Base-by-base conservation (phyloP, 257 asterid species). In the Striga asiatica region DNA sequence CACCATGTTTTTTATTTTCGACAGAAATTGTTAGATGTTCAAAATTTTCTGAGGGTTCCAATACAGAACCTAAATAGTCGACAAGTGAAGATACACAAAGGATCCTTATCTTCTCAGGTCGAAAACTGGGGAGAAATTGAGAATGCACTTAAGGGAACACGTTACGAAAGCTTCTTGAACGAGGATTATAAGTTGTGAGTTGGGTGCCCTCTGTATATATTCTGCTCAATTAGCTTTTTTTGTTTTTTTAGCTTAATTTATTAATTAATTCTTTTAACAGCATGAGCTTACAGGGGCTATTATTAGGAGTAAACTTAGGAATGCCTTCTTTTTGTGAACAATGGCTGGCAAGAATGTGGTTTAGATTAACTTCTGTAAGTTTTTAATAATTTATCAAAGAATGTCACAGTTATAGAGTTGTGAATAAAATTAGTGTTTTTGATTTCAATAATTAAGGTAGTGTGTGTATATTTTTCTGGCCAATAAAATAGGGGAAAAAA, bases 11-110 rank as follows among this genome's bases (percentile, higher is more conserved):
- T 54, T 6, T 18, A 28, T 54, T 31, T 16, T 3, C 19, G 32
- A 27, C 81, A 91, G 98, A 84, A 80, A 70, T 61, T 91, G 74
- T 64, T 57, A 3, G 94, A 84, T 1, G 94, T 87, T 70, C 94
- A 80, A 78, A 82, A 80, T 57, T 91, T 91, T 73, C 74, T 87
- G 35, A 68, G 65, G 69, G 95, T 91, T 43, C 98, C 97, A 0
- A 62, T 5, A 42, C 78, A 53, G 71, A 73, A 80, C 18, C 74
- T 87, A 57, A 61, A 39, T 0, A 91, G 98, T 73, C 82, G 94
- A 6, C 98, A 91, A 58, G 93, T 91, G 67, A 91, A 87, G 80
- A 91, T 91, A 72, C 97, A 91, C 66, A 76, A 68, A 64, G 94
- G 97, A 14, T 52, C 93, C 1, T 52, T 91, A 53, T 76, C 95